Conservation (phyloP, 1,284 basidiomycete species). For the Polyporus tsugae region DNA sequence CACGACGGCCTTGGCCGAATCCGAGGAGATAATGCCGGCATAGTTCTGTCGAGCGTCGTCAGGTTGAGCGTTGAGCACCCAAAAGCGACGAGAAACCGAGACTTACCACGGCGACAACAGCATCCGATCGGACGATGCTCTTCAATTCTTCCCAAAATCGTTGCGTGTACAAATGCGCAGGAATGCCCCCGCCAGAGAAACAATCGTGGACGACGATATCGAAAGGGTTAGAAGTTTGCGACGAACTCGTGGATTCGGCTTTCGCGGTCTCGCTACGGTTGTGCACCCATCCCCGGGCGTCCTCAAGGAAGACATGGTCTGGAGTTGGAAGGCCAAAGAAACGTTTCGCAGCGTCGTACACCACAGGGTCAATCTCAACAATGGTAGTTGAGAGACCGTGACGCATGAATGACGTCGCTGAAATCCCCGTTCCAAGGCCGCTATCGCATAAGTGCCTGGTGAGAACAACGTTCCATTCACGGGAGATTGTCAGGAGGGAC, state of each 20-base stretch:
- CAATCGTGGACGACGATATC: conserved; percentile 90
- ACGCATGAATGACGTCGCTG: conserved; percentile 74
- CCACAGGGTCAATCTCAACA: conserved; percentile 88
- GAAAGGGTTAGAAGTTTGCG: conserved; percentile 49
- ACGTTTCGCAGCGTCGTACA: conserved; percentile 81
- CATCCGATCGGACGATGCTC: conserved; percentile 70
- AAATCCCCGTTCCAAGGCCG: conserved; percentile 87
- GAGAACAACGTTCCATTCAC: neutral
- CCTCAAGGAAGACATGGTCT: conserved; percentile 72
- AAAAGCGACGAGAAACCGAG: neutral
- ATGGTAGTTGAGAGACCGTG: conserved; percentile 77
- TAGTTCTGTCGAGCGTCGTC: conserved; percentile 59
- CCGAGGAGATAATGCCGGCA: conserved; percentile 72
- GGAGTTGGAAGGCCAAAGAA: conserved; percentile 81
- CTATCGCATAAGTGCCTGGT: conserved; percentile 48
- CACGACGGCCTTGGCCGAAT: conserved; percentile 71
- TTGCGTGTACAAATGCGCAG: conserved; percentile 80
- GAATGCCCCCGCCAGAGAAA: conserved; percentile 90
- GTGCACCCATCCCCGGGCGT: conserved; percentile 75
- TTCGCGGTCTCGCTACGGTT: conserved; percentile 45
- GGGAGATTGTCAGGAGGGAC: conserved; percentile 35
- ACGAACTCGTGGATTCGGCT: conserved; percentile 25
- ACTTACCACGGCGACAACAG: conserved; percentile 82
- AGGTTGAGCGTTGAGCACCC: neutral
- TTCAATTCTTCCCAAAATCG: conserved; percentile 85